Percentiles rank a stretch among this genome's conserved stretches.
Conservation (phyloP, 768 basidiomycete species). For the Serendipita indica region DNA sequence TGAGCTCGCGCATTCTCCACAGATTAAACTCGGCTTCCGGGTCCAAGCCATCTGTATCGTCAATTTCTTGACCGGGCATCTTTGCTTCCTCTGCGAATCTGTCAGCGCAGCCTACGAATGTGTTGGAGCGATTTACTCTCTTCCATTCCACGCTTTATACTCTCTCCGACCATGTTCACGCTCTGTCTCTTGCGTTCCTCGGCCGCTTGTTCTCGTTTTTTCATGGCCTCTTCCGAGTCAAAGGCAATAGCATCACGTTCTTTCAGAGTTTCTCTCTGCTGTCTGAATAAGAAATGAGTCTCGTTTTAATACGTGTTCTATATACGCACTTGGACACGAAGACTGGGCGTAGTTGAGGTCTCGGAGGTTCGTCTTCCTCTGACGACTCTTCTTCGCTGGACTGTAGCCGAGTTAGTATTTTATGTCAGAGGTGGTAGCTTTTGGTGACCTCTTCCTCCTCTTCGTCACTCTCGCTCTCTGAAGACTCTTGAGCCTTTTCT, state of each 20-base stretch:
- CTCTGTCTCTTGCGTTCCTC: conserved; percentile 78
- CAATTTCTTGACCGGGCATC: conserved; percentile 68
- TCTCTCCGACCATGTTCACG: conserved; percentile 88
- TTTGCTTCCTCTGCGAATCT: conserved; percentile 65
- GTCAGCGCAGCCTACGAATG: not conserved
- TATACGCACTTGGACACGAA: conserved; percentile 80
- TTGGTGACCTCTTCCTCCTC: conserved; percentile 21
- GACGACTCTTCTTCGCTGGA: conserved; percentile 78
- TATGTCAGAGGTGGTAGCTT: conserved; percentile 30
- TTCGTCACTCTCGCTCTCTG: conserved; percentile 22
- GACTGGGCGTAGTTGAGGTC: conserved; percentile 74
- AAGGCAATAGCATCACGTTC: conserved; percentile 52
- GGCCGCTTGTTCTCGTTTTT: conserved; percentile 54
- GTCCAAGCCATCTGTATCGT: conserved; percentile 90
- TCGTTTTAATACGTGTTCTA: not conserved
- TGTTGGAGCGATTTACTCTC: conserved; percentile 48
- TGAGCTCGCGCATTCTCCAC: conserved; percentile 88
- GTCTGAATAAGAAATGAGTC: conserved; percentile 29
- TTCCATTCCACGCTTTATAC: conserved; percentile 76
- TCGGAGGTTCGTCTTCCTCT: conserved; percentile 59
- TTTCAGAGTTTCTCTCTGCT: conserved; percentile 55
- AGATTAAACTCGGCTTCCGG: conserved; percentile 85
- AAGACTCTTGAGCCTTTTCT: conserved; percentile 34
- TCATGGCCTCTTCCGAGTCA: conserved; percentile 61
- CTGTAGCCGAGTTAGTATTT: conserved; percentile 23